Conservation (phyloP, 768 basidiomycete genomes). For the Psilocybe subaeruginosa region DNA sequence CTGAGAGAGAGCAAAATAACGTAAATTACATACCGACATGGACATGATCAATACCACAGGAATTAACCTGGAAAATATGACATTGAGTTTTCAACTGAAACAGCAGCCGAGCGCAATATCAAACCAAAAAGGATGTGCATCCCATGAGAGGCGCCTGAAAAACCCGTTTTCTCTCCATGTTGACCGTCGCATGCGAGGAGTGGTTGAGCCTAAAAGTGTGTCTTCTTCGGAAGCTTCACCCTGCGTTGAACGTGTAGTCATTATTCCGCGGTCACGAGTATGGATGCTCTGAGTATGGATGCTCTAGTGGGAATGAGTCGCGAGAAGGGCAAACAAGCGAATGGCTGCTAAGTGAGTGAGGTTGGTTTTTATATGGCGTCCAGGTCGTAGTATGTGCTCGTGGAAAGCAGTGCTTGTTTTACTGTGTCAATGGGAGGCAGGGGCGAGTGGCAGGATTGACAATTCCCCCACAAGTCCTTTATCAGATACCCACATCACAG, state of each 20-base stretch:
- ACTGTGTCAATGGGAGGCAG: slow-evolving; percentile 1
- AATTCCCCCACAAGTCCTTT: slow-evolving; percentile 1
- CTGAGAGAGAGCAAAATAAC: slow-evolving; percentile 12
- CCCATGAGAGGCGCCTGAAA: slow-evolving; percentile 17
- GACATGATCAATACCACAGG: slow-evolving; percentile 70
- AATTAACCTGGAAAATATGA: slow-evolving; percentile 55
- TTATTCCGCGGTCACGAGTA: slow-evolving; percentile 16
- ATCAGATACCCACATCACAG: slow-evolving; percentile 14
- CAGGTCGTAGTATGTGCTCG: neutral
- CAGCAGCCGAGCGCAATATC: slow-evolving; percentile 9
- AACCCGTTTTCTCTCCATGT: slow-evolving; percentile 3
- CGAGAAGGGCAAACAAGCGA: neutral
- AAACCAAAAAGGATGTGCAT: slow-evolving; percentile 50
- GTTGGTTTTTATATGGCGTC: neutral
- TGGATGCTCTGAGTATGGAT: neutral
- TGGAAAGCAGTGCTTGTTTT: neutral
- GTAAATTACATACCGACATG: slow-evolving; percentile 55
- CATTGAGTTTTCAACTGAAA: slow-evolving; percentile 9
- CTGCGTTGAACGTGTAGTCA: slow-evolving; percentile 12
- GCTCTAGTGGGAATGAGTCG: slow-evolving; percentile 7
- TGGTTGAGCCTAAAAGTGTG: slow-evolving; percentile 13
- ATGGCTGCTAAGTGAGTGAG: neutral
- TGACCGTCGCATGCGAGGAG: slow-evolving; percentile 8
- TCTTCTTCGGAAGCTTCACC: slow-evolving; percentile 20
- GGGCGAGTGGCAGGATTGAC: neutral